These are phyloP conservation scores for Volvariella volvacea DNA, from an alignment of 1,284 basidiomycete genomes.

Conservation along the genomic window DNA sequence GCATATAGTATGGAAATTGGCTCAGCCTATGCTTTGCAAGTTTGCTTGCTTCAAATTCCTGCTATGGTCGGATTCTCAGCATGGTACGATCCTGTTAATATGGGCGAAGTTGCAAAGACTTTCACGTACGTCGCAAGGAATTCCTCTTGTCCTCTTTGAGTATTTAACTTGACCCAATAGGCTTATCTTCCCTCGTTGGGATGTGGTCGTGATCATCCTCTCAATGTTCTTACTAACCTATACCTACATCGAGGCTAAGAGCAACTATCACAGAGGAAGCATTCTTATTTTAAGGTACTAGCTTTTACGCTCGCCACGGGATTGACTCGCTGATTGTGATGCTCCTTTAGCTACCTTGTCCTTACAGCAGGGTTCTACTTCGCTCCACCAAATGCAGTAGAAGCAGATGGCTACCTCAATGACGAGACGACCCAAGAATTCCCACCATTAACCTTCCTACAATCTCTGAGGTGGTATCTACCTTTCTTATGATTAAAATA, in stretches of 20 bases:
- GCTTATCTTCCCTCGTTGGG: conserved; percentile 98
- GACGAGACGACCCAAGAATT: conserved; percentile 20
- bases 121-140: conserved; percentile 65
- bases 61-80: conserved; percentile 99
- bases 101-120: conserved; percentile 79
- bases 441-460: conserved; percentile 25
- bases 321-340: too few species aligned
- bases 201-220: conserved; percentile 91
- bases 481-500: conserved; percentile 19
- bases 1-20: conserved; percentile 95
- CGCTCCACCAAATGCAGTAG: conserved; percentile 42
- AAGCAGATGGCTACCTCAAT: conserved; percentile 27
- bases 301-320: too few species aligned
- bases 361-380: conserved; percentile 77
- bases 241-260: conserved; percentile 97
- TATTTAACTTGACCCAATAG: conserved; percentile 33
- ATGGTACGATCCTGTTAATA: conserved; percentile 78
- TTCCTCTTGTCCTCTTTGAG: not conserved
- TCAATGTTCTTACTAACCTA: conserved; percentile 98
- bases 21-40: conserved; percentile 97
- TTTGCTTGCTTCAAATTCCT: conserved; percentile 96
- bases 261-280: conserved; percentile 94
- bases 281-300: conserved; percentile 84
- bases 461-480: conserved; percentile 44
- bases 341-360: conserved; percentile 61